Conservation (phyloP, 2,329 filamentous ascomycete species). For the Dryadomyces quercus-mongolicae region DNA sequence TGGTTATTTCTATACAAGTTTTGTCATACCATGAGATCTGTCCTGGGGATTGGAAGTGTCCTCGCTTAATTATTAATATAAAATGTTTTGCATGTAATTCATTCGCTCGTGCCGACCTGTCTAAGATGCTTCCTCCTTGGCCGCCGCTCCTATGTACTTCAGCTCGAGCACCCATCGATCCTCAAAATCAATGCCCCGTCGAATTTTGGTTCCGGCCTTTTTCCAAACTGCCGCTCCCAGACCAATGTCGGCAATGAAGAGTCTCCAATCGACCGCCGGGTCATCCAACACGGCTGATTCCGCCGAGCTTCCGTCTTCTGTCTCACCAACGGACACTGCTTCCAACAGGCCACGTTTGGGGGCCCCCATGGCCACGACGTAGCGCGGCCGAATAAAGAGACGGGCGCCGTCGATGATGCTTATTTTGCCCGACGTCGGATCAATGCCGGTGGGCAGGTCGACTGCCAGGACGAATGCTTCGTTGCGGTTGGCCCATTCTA, state of each 20-base stretch:
- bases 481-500: slow-evolving; percentile 86
- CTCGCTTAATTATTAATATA: background rate
- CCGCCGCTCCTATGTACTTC: slow-evolving; percentile 13
- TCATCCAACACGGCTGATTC: slow-evolving; percentile 25
- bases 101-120: background rate
- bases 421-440: slow-evolving; percentile 60
- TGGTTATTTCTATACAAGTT: background rate
- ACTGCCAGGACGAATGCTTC: slow-evolving; percentile 74
- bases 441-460: slow-evolving; percentile 84
- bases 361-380: slow-evolving; percentile 74
- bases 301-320: slow-evolving; percentile 24
- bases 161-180: slow-evolving; percentile 74
- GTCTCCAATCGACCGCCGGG: slow-evolving; percentile 48
- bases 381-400: slow-evolving; percentile 69
- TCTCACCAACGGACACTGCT: slow-evolving; percentile 50
- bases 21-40: background rate
- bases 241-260: slow-evolving; percentile 80
- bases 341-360: slow-evolving; percentile 77
- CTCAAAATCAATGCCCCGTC: slow-evolving; percentile 81
- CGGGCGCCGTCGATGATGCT: slow-evolving; percentile 60
- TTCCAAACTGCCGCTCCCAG: slow-evolving; percentile 74
- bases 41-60: background rate
- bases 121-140: background rate
- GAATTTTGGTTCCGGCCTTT: slow-evolving; percentile 67
- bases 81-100: background rate